Evolutionary conservation across 2,329 filamentous ascomycete species (phyloP), one percentile per base, ranked within the genome.

Genomic region (Thelonectria discophora): DNA sequence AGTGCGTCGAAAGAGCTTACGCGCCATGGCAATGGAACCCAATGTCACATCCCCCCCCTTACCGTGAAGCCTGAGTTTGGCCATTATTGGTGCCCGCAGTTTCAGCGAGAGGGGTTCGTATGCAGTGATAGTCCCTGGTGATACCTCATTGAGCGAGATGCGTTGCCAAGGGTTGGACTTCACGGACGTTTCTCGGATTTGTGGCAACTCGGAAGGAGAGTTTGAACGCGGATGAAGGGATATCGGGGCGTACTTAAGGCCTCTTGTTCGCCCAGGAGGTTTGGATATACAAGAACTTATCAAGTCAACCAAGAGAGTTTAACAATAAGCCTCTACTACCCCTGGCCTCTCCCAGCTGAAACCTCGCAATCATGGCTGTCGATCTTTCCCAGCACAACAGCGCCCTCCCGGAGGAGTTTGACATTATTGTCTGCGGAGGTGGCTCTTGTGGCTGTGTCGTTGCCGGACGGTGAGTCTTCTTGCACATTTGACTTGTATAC

Each of bases 361-460:
- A 52, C 11, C 15, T 17, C 46, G 30, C 39, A 46, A 70, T 7
- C 58, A 71, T 71, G 69, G 55, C 66, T 18, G 40, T 66, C 24
- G 51, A 63, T 24, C 66, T 66, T 17, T 51, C 69, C 24, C 48
- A 65, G 46, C 70, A 64, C 34, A 50, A 65, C 40, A 68, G 56
- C 60, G 55, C 65, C 7, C 72, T 93, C 65, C 90, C 90, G 37
- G 90, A 93, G 61, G 90, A 93, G 81, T 90, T 92, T 72, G 90
- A 93, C 74, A 92, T 93, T 69, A 93, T 93, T 69, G 89, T 93
- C 30, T 90, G 88, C 67, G 90, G 90, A 45, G 46, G 90, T 72
- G 90, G 90, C 56, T 91, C 88, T 74, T 87, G 84, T 64, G 88
- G 83, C 32, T 85, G 83, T 73, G 83, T 85, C n/a, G 82, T 85